phyloP scores from a whole-genome alignment of 148 eudicot genomes.

The Cornus florida region DNA sequence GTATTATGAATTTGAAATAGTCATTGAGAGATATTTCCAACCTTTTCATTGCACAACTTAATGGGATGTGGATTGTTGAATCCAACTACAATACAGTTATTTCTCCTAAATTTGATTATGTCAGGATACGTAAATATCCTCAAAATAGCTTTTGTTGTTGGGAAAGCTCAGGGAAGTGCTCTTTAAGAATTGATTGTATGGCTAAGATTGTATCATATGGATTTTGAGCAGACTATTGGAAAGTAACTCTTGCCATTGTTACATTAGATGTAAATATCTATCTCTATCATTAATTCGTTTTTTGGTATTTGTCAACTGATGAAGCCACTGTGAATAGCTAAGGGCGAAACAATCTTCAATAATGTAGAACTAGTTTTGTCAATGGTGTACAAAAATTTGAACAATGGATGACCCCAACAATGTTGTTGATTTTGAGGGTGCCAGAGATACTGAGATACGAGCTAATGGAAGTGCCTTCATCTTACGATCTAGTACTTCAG shows the following conservation, averaged over 20 bases:
- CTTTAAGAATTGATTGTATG: too few relatives aligned
- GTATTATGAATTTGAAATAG: background rate
- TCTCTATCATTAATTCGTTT: background rate
- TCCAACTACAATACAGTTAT: background rate
- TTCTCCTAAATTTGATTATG: background rate
- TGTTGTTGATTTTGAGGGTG: background rate
- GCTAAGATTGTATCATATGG: too few relatives aligned
- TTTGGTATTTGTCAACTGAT: background rate
- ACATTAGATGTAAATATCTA: background rate
- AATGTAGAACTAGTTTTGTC: background rate
- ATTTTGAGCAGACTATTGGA: too few relatives aligned
- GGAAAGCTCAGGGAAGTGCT: background rate
- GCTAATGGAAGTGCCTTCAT: too few relatives aligned
- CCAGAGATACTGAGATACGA: too few relatives aligned
- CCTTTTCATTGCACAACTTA: background rate
- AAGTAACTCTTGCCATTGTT: background rate
- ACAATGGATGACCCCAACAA: background rate
- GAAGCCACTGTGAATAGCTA: background rate
- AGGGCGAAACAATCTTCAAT: background rate
- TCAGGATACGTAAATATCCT: background rate
- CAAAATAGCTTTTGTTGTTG: background rate
- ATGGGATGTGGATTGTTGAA: background rate
- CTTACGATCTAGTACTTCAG: too few relatives aligned
- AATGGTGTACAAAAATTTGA: background rate
- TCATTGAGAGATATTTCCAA: background rate